phyloP scores from a whole-genome alignment of 306 rosid species.

The Corylus heterophylla region DNA sequence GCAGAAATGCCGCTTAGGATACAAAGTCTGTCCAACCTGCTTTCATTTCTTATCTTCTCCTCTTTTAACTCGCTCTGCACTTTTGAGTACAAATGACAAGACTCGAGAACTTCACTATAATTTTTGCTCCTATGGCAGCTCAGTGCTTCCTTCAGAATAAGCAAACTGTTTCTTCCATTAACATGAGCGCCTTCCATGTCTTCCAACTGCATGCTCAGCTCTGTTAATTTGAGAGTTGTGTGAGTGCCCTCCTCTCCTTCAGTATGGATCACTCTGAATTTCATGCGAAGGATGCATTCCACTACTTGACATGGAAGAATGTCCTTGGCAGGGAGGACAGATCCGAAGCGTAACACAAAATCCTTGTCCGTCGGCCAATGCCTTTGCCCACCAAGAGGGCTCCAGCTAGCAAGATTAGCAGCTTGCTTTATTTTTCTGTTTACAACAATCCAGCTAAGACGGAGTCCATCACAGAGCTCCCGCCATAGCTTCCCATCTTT shows the following conservation, averaged over 20 bases:
- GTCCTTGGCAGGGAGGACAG: constrained; percentile 75
- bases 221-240: constrained; percentile 66
- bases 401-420: constrained; percentile 92
- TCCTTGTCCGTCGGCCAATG: constrained; percentile 95
- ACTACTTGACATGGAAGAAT: constrained; percentile 78
- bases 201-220: constrained; percentile 87
- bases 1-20: constrained; percentile 47
- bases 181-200: constrained; percentile 86
- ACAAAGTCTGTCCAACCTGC: constrained; percentile 58
- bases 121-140: constrained; percentile 74
- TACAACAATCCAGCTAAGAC: constrained; percentile 81
- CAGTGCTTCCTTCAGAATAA: constrained; percentile 74
- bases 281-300: constrained; percentile 81
- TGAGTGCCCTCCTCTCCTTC: constrained; percentile 60
- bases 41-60: constrained; percentile 83
- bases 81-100: constrained; percentile 67
- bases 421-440: constrained; percentile 77
- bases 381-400: constrained; percentile 83
- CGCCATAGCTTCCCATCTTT: constrained; percentile 85
- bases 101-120: constrained; percentile 67
- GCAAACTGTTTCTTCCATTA: constrained; percentile 80
- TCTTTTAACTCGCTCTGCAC: constrained; percentile 77
- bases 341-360: constrained; percentile 77
- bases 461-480: constrained; percentile 77
- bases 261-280: constrained; percentile 60